These are phyloP conservation scores for Ensete glaucum DNA, from an alignment of 176 grass and related monocot genomes.

Conservation along the genomic window DNA sequence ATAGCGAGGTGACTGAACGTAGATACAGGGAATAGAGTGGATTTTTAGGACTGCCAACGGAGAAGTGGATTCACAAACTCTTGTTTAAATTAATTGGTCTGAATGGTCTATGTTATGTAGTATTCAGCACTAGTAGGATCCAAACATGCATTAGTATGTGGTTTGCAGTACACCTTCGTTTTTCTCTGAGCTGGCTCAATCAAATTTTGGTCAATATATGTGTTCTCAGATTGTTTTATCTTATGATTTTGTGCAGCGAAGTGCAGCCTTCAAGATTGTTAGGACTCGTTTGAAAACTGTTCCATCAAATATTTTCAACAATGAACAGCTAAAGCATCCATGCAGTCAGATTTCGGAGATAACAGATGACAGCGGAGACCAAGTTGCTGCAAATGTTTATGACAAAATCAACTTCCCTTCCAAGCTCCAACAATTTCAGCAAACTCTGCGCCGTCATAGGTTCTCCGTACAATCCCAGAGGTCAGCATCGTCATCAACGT, in stretches of 20 bases:
- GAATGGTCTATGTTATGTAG: no score
- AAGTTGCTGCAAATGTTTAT: conserved; percentile 48
- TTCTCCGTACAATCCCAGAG: neutral
- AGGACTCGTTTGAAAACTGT: conserved; percentile 92
- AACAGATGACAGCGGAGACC: conserved; percentile 55
- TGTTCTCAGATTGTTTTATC: no score
- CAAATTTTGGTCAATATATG: neutral
- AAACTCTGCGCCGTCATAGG: conserved; percentile 30
- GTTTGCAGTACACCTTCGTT: no score
- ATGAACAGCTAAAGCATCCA: conserved; percentile 62
- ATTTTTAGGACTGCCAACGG: no score
- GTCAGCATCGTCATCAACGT: neutral
- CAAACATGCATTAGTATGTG: no score
- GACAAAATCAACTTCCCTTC: conserved; percentile 65
- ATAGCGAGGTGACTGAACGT: no score
- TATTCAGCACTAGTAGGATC: no score
- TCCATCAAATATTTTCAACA: conserved; percentile 31
- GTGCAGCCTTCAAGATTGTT: conserved; percentile 84
- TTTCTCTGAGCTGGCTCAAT: neutral
- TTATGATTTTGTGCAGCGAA: conserved; percentile 48
- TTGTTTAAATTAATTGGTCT: no score
- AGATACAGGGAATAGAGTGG: no score
- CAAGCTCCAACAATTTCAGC: conserved; percentile 60
- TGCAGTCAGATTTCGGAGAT: conserved; percentile 61
- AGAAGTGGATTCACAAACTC: no score